Conservation (phyloP, 768 basidiomycete species). For the Coprinopsis cinerea region DNA sequence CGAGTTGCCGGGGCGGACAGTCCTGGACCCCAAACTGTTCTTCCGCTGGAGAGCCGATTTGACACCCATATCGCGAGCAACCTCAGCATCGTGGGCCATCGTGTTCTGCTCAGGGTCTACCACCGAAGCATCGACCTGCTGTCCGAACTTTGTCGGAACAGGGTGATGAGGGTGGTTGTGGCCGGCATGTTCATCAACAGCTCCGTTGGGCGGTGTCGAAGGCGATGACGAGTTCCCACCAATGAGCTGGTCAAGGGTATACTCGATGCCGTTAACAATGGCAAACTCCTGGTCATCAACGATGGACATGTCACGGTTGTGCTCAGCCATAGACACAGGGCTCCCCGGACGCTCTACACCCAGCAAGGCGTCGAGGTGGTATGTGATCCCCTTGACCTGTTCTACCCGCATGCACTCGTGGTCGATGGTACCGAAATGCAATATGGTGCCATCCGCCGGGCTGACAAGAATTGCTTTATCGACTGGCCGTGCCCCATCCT, state of each 20-base stretch:
- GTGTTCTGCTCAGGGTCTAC: slow-evolving; percentile 48
- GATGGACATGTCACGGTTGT: slow-evolving; percentile 46
- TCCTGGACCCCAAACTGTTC: slow-evolving; percentile 31
- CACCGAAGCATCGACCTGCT: slow-evolving; percentile 72
- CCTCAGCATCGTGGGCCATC: slow-evolving; percentile 60
- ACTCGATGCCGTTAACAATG: slow-evolving; percentile 94
- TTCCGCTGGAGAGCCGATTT: slow-evolving; percentile 22
- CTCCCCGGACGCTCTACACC: slow-evolving; percentile 60
- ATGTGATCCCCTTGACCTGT: slow-evolving; percentile 97
- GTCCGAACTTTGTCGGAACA: slow-evolving; percentile 52
- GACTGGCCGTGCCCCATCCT: slow-evolving; percentile 76
- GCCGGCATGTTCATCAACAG: slow-evolving; percentile 22
- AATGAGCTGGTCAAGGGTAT: slow-evolving; percentile 86
- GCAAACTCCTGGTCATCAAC: slow-evolving; percentile 91
- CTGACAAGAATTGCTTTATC: slow-evolving; percentile 76
- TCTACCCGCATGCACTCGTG: slow-evolving; percentile 64
- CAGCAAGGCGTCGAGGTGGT: slow-evolving; percentile 90
- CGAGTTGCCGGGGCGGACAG: slow-evolving; percentile 67
- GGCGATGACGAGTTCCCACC: slow-evolving; percentile 32
- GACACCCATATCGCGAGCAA: slow-evolving; percentile 69
- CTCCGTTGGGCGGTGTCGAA: slow-evolving; percentile 35
- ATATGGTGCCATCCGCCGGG: slow-evolving; percentile 88
- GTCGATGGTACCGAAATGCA: slow-evolving; percentile 85
- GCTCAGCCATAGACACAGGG: slow-evolving; percentile 34
- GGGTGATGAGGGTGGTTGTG: slow-evolving; percentile 12